These are phyloP conservation scores for Knoxdaviesia capensis DNA, from an alignment of 2,329 filamentous ascomycete genomes.

Conservation along the genomic window DNA sequence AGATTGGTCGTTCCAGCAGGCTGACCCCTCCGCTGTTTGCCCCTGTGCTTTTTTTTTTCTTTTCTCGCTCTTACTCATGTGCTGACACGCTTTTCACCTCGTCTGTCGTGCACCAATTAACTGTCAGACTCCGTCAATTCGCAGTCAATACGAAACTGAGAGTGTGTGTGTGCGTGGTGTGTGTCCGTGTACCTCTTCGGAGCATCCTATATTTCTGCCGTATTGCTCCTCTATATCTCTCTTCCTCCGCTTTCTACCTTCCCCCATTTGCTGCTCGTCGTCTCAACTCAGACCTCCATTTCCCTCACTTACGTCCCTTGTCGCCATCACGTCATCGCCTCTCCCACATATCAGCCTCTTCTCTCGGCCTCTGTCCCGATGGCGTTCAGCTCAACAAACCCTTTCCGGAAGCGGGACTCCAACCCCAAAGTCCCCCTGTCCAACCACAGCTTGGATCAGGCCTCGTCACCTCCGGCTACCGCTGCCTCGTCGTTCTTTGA, in stretches of 20 bases:
- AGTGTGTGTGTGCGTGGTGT: background rate
- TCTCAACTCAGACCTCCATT: background rate
- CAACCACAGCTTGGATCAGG: background rate
- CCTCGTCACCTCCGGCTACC: background rate
- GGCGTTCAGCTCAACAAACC: conserved; percentile 1
- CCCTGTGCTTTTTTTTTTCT: background rate
- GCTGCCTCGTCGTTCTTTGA: too few species aligned
- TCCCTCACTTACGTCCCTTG: background rate
- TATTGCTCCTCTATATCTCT: background rate
- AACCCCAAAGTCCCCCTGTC: too few species aligned
- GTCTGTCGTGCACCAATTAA: too few species aligned
- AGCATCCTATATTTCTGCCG: background rate
- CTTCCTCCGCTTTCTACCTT: background rate
- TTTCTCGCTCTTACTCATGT: background rate
- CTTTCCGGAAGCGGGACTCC: background rate
- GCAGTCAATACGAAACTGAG: background rate
- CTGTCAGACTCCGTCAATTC: too few species aligned
- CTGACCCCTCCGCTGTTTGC: background rate
- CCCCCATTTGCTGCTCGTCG: background rate
- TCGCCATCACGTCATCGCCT: background rate
- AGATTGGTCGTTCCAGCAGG: background rate
- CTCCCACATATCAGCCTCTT: too few species aligned
- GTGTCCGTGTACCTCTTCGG: background rate
- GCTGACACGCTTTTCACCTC: background rate
- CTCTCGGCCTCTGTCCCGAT: too few species aligned